Evolutionary conservation across 106 monocot genomes (phyloP).

Genomic region (Phalaenopsis aphrodite): DNA sequence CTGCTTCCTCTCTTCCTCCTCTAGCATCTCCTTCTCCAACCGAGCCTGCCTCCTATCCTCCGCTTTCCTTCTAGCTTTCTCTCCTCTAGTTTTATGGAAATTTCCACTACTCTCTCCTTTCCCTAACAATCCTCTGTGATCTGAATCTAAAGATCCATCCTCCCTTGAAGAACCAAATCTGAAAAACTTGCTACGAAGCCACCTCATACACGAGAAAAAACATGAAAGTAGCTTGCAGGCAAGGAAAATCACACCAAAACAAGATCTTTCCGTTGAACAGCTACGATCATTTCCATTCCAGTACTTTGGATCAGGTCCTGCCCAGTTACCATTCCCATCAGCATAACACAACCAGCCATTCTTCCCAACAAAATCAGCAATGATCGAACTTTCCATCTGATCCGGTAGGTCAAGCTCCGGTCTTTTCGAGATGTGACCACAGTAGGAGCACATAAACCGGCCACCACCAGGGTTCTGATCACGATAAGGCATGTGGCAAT

Average conservation of each 20-base stretch:
- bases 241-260: constrained; percentile 5
- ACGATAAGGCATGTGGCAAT: constrained; percentile 27
- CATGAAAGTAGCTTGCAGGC: constrained; percentile 1
- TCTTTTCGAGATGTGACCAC: constrained; percentile 27
- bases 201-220: neutral
- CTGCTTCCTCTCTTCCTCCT: constrained; percentile 93
- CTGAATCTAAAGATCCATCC: constrained; percentile 29
- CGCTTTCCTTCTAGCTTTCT: constrained; percentile 85
- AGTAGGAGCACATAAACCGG: constrained; percentile 24
- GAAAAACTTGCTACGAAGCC: constrained; percentile 12
- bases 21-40: constrained; percentile 84
- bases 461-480: constrained; percentile 30
- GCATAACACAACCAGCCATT: constrained; percentile 6
- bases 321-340: constrained; percentile 6
- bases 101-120: constrained; percentile 36
- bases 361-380: neutral
- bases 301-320: neutral
- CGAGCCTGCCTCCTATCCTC: constrained; percentile 87
- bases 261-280: constrained; percentile 10
- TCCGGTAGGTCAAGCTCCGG: constrained; percentile 20
- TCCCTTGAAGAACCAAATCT: constrained; percentile 26
- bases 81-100: constrained; percentile 54
- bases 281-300: neutral
- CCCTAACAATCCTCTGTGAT: constrained; percentile 33
- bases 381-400: constrained; percentile 2